Evolutionary conservation across 2,329 filamentous ascomycete species (phyloP).

Genomic region (Ceratocystis cubensis): DNA sequence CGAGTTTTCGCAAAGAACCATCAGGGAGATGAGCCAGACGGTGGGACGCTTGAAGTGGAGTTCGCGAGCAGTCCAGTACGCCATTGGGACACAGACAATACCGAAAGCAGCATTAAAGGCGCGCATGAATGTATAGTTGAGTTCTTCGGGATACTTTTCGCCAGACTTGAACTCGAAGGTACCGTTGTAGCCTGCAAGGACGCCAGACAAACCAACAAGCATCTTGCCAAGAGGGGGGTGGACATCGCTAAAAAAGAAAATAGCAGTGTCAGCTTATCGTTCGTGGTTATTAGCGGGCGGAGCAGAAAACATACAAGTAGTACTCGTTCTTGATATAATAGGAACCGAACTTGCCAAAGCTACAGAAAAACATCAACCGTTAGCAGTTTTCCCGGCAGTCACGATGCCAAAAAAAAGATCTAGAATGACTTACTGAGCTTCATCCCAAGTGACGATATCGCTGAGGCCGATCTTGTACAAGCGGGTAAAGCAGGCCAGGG

Average conservation of each 20-base stretch:
- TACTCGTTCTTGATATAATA: slow-evolving; percentile 99
- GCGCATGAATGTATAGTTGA: slow-evolving; percentile 98
- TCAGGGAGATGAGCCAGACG: slow-evolving; percentile 89
- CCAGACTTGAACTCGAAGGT: slow-evolving; percentile 99
- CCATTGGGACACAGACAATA: slow-evolving; percentile 79
- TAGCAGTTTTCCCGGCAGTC: background rate
- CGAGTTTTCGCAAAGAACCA: slow-evolving; percentile 98
- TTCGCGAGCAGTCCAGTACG: slow-evolving; percentile 89
- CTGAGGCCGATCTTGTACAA: slow-evolving; percentile 58
- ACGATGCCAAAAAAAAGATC: background rate
- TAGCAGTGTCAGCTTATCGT: background rate
- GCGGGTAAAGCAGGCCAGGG: slow-evolving; percentile 52
- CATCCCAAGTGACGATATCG: slow-evolving; percentile 55
- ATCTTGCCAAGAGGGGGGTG: slow-evolving; percentile 97
- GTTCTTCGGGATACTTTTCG: slow-evolving; percentile 81
- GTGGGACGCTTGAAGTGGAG: slow-evolving; percentile 74
- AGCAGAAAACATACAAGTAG: slow-evolving; percentile 53
- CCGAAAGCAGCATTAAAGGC: slow-evolving; percentile 94
- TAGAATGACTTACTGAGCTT: slow-evolving; percentile 44
- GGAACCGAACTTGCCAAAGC: slow-evolving; percentile 94
- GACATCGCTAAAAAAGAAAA: slow-evolving; percentile 34
- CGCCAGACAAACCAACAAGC: slow-evolving; percentile 90
- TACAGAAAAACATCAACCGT: slow-evolving; percentile 27
- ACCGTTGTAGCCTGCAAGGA: slow-evolving; percentile 94
- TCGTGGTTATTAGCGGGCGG: background rate